Percentiles rank a stretch among this genome's conserved stretches.
These are phyloP conservation scores for Arthromyces matolae DNA, from an alignment of 768 basidiomycete genomes.

Conservation along the genomic window DNA sequence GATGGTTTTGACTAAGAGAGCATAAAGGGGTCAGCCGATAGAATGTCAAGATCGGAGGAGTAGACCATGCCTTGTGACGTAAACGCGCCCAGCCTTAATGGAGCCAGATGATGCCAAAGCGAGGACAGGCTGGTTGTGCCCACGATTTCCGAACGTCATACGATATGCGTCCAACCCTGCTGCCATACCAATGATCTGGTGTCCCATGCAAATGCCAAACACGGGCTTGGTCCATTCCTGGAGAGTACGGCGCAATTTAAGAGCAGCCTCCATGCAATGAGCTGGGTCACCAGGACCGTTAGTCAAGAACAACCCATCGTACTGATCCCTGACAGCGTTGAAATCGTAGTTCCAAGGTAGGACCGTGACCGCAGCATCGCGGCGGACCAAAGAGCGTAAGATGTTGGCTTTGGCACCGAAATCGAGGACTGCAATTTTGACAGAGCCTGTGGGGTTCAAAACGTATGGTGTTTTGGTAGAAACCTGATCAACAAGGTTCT, in stretches of 20 bases:
- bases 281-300: constrained; percentile 96
- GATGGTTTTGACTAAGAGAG: constrained; percentile 81
- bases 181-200: constrained; percentile 96
- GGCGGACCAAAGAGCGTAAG: constrained; percentile 83
- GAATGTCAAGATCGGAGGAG: neutral
- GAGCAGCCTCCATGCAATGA: constrained; percentile 82
- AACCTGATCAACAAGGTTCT: constrained; percentile 92
- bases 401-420: constrained; percentile 99
- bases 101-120: constrained; percentile 91
- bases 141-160: constrained; percentile 99
- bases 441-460: constrained; percentile 81
- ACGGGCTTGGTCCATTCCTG: constrained; percentile 90
- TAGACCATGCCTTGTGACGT: constrained; percentile 80
- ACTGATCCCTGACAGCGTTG: constrained; percentile 84
- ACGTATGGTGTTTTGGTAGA: constrained; percentile 83
- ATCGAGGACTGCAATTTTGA: constrained; percentile 93
- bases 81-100: constrained; percentile 93
- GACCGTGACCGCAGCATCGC: constrained; percentile 90
- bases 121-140: constrained; percentile 97
- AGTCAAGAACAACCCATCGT: constrained; percentile 91
- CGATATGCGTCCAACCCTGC: constrained; percentile 95
- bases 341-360: constrained; percentile 98
- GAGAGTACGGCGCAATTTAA: constrained; percentile 77
- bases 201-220: constrained; percentile 99
- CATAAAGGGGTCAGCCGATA: constrained; percentile 6